Base-by-base conservation (phyloP, 352 stramenopile genomes). In the Elongisporangium anandrum region DNA sequence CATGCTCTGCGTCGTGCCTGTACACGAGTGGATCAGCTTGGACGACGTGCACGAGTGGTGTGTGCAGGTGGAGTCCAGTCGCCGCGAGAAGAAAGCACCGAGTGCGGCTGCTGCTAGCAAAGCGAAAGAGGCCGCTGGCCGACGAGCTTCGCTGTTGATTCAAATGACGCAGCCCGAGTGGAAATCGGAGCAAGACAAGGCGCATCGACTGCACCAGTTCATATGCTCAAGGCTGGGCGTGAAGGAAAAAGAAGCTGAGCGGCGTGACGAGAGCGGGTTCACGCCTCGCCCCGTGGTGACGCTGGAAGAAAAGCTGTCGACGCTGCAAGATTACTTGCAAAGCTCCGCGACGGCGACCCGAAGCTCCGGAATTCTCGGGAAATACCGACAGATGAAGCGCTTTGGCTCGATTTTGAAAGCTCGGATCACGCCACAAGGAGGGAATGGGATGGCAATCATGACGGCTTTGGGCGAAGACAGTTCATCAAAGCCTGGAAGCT, bases 381-480 rank as follows among this genome's bases (percentile, higher is more conserved):
- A 88, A 41, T 78, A 78, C 59, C 75, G 77, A 2, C 78, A 91
- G 56, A 73, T 88, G 55, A 87, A 88, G 34, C 68, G 69, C 1
- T 88, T 91, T 57, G 77, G 73, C 3, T 81, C 75, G 4, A 88
- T 91, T 56, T 77, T 91, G 73, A 72, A 76, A n/a, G 69, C 69
- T 21, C 60, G 67, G 1, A 69, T 86, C 21, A 34, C 34, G 34
- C 34, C 34, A 17, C 34, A 45, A 45, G 34, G 5, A 45, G 34
- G 34, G 2, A 45, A 17, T 17, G 34, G 10, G 2, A 17, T 45
- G 34, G 1, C 34, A 2, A 12, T 45, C 34, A 45, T 17, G 34
- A 17, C 34, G 34, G 34, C 13, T 4, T 15, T 45, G 34, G 34
- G 34, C 1, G 34, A 45, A 45, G 34, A 45, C 7, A 17, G 34